Percentiles rank a stretch among this genome's conserved stretches.
These are phyloP conservation scores for Hypomontagnella monticulosa DNA, from an alignment of 495 filamentous ascomycete genomes.

Conservation along the genomic window DNA sequence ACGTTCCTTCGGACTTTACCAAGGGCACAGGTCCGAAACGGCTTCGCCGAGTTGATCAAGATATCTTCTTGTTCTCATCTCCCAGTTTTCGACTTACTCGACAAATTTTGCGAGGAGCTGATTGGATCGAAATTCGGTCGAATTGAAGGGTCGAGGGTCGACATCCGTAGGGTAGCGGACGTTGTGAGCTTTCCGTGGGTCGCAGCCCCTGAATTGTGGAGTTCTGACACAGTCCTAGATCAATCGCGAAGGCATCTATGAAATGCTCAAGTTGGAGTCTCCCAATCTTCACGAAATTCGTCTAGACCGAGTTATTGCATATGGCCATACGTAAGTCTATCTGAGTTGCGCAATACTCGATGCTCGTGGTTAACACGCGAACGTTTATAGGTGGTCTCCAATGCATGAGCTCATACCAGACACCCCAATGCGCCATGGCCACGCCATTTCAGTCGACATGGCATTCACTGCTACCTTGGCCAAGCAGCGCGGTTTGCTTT, in stretches of 20 bases:
- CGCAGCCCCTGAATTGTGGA: neutral
- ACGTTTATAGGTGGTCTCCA: slow-evolving; percentile 64
- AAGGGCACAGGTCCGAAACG: slow-evolving; percentile 68
- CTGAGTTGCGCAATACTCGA: neutral
- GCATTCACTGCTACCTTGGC: slow-evolving; percentile 71
- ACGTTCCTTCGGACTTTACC: slow-evolving; percentile 69
- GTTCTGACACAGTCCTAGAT: slow-evolving; percentile 50
- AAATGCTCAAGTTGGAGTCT: slow-evolving; percentile 71
- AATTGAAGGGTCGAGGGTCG: slow-evolving; percentile 54
- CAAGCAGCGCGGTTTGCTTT: slow-evolving; percentile 60
- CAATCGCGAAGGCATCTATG: slow-evolving; percentile 65
- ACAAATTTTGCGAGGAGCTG: slow-evolving; percentile 67
- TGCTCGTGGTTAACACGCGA: neutral
- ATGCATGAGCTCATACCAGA: slow-evolving; percentile 69
- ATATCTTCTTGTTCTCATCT: slow-evolving; percentile 71
- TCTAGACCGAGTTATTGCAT: slow-evolving; percentile 72
- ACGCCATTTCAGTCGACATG: slow-evolving; percentile 75
- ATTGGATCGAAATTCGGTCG: slow-evolving; percentile 67
- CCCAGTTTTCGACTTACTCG: slow-evolving; percentile 66
- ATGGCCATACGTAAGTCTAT: slow-evolving; percentile 67
- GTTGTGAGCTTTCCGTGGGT: slow-evolving; percentile 19
- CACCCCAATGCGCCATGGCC: slow-evolving; percentile 69
- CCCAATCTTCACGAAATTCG: slow-evolving; percentile 72
- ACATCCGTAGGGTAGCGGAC: slow-evolving; percentile 65
- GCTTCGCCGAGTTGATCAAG: slow-evolving; percentile 74